Evolutionary conservation across 2,329 filamentous ascomycete species (phyloP).

Genomic region (Clarireedia paspali): DNA sequence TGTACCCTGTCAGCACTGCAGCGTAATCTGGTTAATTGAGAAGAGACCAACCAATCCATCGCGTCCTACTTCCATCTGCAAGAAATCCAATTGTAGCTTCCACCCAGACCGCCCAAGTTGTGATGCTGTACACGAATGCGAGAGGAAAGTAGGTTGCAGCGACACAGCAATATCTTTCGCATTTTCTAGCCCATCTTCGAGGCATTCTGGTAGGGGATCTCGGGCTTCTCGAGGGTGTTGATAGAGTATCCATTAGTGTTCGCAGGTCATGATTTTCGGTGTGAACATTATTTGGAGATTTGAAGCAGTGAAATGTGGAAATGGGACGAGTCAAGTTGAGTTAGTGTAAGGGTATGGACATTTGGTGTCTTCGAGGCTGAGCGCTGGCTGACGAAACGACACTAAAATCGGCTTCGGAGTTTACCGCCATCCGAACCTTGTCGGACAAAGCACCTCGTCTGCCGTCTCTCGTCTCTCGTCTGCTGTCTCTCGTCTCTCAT

Average conservation of each 20-base stretch:
- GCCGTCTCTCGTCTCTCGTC: no score
- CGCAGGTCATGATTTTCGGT: background rate
- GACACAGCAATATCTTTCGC: conserved; percentile 79
- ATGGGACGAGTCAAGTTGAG: background rate
- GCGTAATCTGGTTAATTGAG: background rate
- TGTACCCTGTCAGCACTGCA: conserved; percentile 8
- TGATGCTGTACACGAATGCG: conserved; percentile 77
- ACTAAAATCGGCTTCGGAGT: no score
- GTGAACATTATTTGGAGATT: background rate
- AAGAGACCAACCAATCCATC: conserved; percentile 47
- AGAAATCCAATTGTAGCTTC: conserved; percentile 63
- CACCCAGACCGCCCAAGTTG: conserved; percentile 92
- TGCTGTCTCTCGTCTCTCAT: no score
- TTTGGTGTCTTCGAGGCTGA: no score
- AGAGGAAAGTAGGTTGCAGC: conserved; percentile 80
- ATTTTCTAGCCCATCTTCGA: conserved; percentile 54
- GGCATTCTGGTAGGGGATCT: conserved; percentile 39
- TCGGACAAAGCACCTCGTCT: no score
- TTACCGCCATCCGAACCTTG: no score
- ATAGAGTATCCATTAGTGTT: conserved; percentile 21
- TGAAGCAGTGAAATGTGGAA: background rate
- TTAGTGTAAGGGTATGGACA: no score
- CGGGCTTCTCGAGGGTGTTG: conserved; percentile 22
- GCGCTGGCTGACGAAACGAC: no score
- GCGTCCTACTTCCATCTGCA: conserved; percentile 36